Percentiles rank a stretch among this genome's conserved stretches.
phyloP scores from a whole-genome alignment of 73 alveolate genomes.

The Blepharisma stoltei region DNA sequence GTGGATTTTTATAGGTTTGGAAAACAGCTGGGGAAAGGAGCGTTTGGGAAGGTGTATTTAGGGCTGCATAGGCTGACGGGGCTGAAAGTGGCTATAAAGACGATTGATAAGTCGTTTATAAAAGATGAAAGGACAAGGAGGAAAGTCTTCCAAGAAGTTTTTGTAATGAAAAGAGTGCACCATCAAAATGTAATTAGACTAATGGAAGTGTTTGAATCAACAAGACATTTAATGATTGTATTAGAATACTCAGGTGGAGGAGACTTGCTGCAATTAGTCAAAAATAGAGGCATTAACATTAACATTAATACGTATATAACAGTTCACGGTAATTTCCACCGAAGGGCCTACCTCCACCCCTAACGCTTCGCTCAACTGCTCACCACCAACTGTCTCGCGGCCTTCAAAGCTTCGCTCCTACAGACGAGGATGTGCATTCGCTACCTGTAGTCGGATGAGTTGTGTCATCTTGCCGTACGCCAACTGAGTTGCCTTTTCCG shows the following conservation, averaged over 20 bases:
- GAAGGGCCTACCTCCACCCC: too few species aligned
- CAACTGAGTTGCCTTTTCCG: too few species aligned
- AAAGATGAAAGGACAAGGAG: constrained; percentile 89
- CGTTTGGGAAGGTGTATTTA: constrained; percentile 92
- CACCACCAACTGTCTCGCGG: too few species aligned
- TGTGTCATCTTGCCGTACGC: too few species aligned
- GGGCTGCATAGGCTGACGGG: constrained; percentile 96
- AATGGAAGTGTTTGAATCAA: constrained; percentile 54
- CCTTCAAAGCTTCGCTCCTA: too few species aligned
- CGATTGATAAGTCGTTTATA: constrained; percentile 87
- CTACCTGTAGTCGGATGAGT: too few species aligned
- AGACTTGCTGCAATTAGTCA: constrained; percentile 76
- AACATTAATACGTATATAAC: too few species aligned
- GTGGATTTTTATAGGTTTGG: constrained; percentile 46
- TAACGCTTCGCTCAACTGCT: too few species aligned
- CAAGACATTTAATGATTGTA: constrained; percentile 45
- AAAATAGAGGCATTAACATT: constrained; percentile 85
- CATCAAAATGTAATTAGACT: constrained; percentile 53
- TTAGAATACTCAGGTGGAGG: constrained; percentile 65
- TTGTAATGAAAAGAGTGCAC: constrained; percentile 40
- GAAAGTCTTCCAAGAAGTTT: constrained; percentile 66
- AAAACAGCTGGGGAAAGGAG: constrained; percentile 86
- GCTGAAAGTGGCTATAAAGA: constrained; percentile 93
- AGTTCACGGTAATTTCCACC: too few species aligned
- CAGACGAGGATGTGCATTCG: too few species aligned